Percentiles rank a stretch among this genome's conserved stretches.
These are phyloP conservation scores for Puccinia brachypodii DNA, from an alignment of 1,284 basidiomycete species.

Conservation along the genomic window DNA sequence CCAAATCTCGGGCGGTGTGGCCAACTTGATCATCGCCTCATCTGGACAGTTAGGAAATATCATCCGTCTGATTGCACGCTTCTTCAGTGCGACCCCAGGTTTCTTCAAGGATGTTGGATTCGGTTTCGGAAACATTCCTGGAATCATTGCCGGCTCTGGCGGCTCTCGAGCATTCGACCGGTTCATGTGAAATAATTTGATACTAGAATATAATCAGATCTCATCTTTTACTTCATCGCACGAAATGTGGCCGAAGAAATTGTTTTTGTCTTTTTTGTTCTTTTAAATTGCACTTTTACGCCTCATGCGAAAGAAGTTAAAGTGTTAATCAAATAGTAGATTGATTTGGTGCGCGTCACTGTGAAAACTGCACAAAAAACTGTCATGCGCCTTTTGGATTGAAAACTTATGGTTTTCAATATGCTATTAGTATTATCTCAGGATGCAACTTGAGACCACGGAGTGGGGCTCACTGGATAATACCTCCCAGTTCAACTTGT, in stretches of 20 bases:
- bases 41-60: constrained; percentile 16
- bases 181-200: neutral
- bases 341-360: too few relatives aligned
- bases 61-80: constrained; percentile 10
- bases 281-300: too few relatives aligned
- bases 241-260: neutral
- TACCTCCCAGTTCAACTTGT: too few relatives aligned
- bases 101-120: constrained; percentile 19
- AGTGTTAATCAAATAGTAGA: too few relatives aligned
- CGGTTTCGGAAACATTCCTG: constrained; percentile 16
- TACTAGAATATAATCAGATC: neutral
- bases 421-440: too few relatives aligned
- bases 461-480: too few relatives aligned
- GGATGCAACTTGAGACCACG: too few relatives aligned
- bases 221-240: too few relatives aligned
- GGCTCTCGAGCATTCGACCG: neutral
- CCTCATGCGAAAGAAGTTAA: too few relatives aligned
- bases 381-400: too few relatives aligned
- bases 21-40: constrained; percentile 18
- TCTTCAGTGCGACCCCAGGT: neutral
- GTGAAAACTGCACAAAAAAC: too few relatives aligned
- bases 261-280: neutral
- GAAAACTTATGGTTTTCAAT: too few relatives aligned
- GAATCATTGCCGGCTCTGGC: constrained; percentile 15
- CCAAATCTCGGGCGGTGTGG: constrained; percentile 12